Evolutionary conservation across 1,139 yeast species (phyloP).

Genomic region (Sugiyamaella neomexicana): DNA sequence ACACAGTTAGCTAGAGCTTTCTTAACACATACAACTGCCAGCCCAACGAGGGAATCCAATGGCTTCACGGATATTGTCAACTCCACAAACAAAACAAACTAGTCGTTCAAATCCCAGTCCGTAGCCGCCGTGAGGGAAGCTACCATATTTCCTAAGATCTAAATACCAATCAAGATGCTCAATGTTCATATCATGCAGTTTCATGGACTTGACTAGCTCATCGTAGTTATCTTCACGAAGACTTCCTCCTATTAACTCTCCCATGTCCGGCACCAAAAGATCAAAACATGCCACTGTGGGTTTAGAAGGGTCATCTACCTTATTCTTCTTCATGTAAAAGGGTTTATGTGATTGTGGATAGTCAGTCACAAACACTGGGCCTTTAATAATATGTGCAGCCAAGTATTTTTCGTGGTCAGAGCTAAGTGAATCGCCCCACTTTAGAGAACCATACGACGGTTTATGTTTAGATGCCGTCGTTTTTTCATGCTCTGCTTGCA

Average conservation of each 20-base stretch:
- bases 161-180: slow-evolving; percentile 78
- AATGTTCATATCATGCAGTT: slow-evolving; percentile 41
- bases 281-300: slow-evolving; percentile 88
- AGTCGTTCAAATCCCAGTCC: slow-evolving; percentile 94
- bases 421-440: slow-evolving; percentile 73
- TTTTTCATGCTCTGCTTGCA: slow-evolving; percentile 41
- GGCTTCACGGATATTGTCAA: slow-evolving; percentile 80
- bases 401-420: slow-evolving; percentile 93
- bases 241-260: slow-evolving; percentile 97
- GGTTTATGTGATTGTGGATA: slow-evolving; percentile 83
- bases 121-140: slow-evolving; percentile 94
- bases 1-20: background rate
- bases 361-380: slow-evolving; percentile 87
- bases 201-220: slow-evolving; percentile 52
- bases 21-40: slow-evolving; percentile 48
- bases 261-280: slow-evolving; percentile 81
- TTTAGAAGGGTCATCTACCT: slow-evolving; percentile 33
- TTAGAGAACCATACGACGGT: slow-evolving; percentile 42
- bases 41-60: slow-evolving; percentile 76
- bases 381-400: slow-evolving; percentile 63
- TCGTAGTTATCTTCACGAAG: slow-evolving; percentile 73
- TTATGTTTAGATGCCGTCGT: slow-evolving; percentile 14
- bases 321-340: slow-evolving; percentile 73
- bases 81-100: slow-evolving; percentile 66
- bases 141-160: slow-evolving; percentile 69